phyloP scores from a whole-genome alignment of 495 filamentous ascomycete genomes.

The Copromyces sp. region DNA sequence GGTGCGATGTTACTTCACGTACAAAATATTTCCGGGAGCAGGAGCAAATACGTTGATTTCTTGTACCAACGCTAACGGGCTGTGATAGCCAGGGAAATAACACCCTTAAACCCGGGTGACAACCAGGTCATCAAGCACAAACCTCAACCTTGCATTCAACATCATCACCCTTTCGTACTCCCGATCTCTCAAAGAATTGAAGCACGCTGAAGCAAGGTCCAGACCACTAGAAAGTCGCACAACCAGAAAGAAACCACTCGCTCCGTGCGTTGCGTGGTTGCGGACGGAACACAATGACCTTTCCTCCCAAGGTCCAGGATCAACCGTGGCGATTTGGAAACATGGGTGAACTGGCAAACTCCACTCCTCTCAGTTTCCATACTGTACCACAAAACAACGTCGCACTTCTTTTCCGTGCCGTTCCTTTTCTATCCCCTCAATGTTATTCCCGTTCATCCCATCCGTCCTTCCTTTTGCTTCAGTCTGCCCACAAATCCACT shows the following conservation, averaged over 20 bases:
- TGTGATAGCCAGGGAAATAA: not conserved
- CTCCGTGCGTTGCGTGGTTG: not conserved
- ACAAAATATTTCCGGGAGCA: not conserved
- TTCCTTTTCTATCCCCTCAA: not conserved
- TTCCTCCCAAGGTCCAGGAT: not conserved
- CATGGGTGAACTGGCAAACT: not conserved
- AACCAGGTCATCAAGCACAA: not conserved
- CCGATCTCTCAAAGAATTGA: not conserved
- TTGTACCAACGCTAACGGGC: not conserved
- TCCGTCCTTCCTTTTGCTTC: not conserved
- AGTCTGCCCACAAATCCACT: not conserved
- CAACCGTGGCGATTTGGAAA: not conserved
- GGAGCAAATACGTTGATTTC: not conserved
- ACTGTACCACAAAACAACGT: not conserved
- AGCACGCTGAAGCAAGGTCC: not conserved
- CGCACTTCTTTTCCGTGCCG: not conserved
- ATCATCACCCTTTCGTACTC: not conserved
- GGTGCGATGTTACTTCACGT: not conserved
- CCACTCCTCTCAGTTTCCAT: not conserved
- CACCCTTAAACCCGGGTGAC: not conserved
- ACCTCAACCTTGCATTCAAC: not conserved
- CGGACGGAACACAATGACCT: not conserved
- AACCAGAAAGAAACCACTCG: not conserved
- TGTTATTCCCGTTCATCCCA: not conserved
- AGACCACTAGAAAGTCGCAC: not conserved